Evolutionary conservation across 75 land plant species (phyloP).

Genomic region (Cupressus sempervirens): DNA sequence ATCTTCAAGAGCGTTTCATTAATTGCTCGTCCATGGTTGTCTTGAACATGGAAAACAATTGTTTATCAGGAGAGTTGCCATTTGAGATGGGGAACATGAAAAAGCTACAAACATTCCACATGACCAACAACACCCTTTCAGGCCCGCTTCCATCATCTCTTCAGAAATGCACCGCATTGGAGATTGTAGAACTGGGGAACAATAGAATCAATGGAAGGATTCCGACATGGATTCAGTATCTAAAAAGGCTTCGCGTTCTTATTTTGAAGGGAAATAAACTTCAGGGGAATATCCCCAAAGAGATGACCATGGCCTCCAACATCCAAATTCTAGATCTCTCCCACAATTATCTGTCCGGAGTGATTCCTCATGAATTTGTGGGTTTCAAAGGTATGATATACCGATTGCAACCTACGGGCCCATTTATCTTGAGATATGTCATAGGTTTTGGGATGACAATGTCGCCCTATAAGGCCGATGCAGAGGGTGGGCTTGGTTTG

Average conservation of each 20-base stretch:
- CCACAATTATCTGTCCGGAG: constrained; percentile 16
- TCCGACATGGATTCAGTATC: constrained; percentile 26
- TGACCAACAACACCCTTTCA: constrained; percentile 23
- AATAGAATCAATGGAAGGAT: constrained; percentile 25
- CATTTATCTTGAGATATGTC: background rate
- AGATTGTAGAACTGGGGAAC: constrained; percentile 17
- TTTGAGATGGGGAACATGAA: background rate
- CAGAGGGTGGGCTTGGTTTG: constrained; percentile 17
- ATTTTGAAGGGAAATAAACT: constrained; percentile 17
- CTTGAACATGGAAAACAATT: constrained; percentile 14
- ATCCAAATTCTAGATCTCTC: constrained; percentile 25
- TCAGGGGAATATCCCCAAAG: constrained; percentile 17
- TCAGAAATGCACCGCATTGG: constrained; percentile 9
- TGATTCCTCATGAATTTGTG: constrained; percentile 16
- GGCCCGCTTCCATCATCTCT: constrained; percentile 27
- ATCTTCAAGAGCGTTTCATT: constrained; percentile 14
- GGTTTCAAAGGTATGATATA: constrained; percentile 12
- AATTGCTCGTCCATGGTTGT: background rate
- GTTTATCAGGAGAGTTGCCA: constrained; percentile 25
- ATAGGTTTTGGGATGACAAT: constrained; percentile 4
- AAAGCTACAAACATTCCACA: constrained; percentile 10
- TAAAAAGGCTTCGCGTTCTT: constrained; percentile 13
- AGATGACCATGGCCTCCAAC: constrained; percentile 1
- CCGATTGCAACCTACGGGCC: background rate
- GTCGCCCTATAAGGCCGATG: background rate